Evolutionary conservation across 2,329 filamentous ascomycete genomes (phyloP).

Genomic region (Aspergillus aculeatinus): DNA sequence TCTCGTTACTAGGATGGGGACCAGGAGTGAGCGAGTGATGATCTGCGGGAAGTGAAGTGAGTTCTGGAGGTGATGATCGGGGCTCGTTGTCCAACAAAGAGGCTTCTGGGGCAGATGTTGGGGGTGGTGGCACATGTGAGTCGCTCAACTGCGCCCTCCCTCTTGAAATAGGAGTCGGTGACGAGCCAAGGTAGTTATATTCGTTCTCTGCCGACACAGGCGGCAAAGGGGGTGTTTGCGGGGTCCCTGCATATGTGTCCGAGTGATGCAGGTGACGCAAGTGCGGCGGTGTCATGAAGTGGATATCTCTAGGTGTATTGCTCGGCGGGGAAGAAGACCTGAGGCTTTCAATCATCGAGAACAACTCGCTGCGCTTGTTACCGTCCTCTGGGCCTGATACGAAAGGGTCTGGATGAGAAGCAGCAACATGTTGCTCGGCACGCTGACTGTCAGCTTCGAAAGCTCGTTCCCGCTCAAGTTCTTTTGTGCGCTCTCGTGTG

Average conservation of each 20-base stretch:
- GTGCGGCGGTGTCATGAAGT: conserved; percentile 31
- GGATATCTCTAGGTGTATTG: conserved; percentile 28
- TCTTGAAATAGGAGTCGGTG: conserved; percentile 52
- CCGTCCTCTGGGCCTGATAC: conserved; percentile 61
- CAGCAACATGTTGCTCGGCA: conserved; percentile 65
- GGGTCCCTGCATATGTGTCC: conserved; percentile 27
- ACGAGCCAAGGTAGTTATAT: conserved; percentile 51
- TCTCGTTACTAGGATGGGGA: conserved; percentile 6
- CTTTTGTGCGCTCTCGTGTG: conserved; percentile 28
- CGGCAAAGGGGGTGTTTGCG: conserved; percentile 45
- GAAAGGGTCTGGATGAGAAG: conserved; percentile 60
- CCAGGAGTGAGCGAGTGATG: conserved; percentile 24
- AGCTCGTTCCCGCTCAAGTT: conserved; percentile 31
- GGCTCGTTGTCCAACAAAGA: conserved; percentile 25
- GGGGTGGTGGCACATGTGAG: conserved; percentile 36
- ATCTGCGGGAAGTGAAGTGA: conserved; percentile 37
- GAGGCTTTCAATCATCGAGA: conserved; percentile 67
- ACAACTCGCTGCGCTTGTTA: conserved; percentile 63
- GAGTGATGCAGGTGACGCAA: conserved; percentile 27
- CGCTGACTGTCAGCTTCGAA: conserved; percentile 58
- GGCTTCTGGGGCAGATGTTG: conserved; percentile 28
- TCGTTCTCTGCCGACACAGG: conserved; percentile 40
- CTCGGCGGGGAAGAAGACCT: conserved; percentile 47
- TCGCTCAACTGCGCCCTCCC: conserved; percentile 26
- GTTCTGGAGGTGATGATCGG: conserved; percentile 39